Base-by-base conservation (phyloP, 441 rosid species). In the Rhodomyrtus psidioides region DNA sequence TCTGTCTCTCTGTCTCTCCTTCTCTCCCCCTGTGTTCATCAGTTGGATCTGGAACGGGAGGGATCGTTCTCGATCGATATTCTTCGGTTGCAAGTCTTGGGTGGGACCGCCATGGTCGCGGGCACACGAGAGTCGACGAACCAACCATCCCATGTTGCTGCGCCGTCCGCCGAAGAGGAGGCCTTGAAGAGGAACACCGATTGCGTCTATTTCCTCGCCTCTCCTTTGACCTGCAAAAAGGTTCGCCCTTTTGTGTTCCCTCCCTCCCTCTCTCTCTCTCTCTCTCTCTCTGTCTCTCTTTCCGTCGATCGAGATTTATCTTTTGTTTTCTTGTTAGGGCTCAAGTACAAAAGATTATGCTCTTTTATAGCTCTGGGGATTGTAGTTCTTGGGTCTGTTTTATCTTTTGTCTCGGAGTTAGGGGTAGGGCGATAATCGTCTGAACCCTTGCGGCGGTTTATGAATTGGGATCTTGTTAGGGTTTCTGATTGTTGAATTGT, bases 181-280 rank as follows among this genome's bases (percentile, higher is more conserved):
- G 96, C 95, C 56, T 88, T 93, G 91, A 97, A 97, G 90, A 90
- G 96, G 90, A 96, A 96, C 87, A 97, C 99, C 62, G 99, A 97
- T 92, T 97, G 99, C 87, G 99, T 97, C 88, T 97, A 97, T 91
- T 97, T 97, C 85, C 97, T 96, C 55, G 99, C 99, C 23, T 96
- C 99, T 84, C 99, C 99, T 91, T 90, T 94, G 87, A 96, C 99
- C 91, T 97, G 99, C 96, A 96, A 95, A 91, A 95, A 95, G 98
- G 98, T 96, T 76, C 19, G 39, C 21, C 46, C 59, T n/a, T 23
- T 65, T 51, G 6, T 0, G 6, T 5, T n/a, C 34, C 5, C 28
- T 12, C 56, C 6, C 49, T 21, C 82, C 2, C 44, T 4, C 23
- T 0, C 58, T 2, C 30, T 70, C 44, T 53, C 26, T 88, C 62